Base-by-base conservation (phyloP, 2,329 filamentous ascomycete genomes). In the Fusarium newnesense region DNA sequence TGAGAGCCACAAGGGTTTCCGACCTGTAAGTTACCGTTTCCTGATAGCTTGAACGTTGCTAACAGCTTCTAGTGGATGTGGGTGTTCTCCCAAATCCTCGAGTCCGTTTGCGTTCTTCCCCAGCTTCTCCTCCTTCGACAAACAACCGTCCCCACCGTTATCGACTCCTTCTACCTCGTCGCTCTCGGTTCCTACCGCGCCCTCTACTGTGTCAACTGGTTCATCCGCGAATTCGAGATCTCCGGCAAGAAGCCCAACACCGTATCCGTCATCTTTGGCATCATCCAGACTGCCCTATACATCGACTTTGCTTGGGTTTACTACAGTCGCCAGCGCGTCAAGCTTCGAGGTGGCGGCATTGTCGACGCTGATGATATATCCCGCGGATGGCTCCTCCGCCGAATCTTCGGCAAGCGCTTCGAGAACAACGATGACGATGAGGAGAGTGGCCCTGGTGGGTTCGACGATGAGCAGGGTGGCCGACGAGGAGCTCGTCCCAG, bases 221-320 rank as follows among this genome's bases (percentile, higher is more conserved):
- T 98, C 75, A 84, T 89, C 69, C 90, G 93, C 37, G 87, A 87
- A 66, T 83, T 90, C 28, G 90, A 93, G 77, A 85, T 86, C 15
- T 84, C 86, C 36, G 88, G 90, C 76, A 81, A 84, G 46, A 84
- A 86, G 71, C 90, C 91, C 69, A 92, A 95, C 76, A 87, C 90
- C 7, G 89, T 96, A 15, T 92, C 93, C 12, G 90, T 96, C 79
- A 89, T 97, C 69, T 98, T 97, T 78, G 96, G 96, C 63, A 85
- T 97, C 67, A 86, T 98, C 32, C 96, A 98, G 84, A 98, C 95
- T 0, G 91, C 93, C 2, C 89, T 98, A 47, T 98, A 98, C 82
- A 81, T 95, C 76, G 96, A 98, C 83, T 98, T 98, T 80, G 95
- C 94, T 40, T 98, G 95, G 95, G 95, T 98, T 3, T 98, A 98